Evolutionary conservation across 345 rosid species (phyloP), one percentile per base, ranked within the genome.

Genomic region (Linum tenue): DNA sequence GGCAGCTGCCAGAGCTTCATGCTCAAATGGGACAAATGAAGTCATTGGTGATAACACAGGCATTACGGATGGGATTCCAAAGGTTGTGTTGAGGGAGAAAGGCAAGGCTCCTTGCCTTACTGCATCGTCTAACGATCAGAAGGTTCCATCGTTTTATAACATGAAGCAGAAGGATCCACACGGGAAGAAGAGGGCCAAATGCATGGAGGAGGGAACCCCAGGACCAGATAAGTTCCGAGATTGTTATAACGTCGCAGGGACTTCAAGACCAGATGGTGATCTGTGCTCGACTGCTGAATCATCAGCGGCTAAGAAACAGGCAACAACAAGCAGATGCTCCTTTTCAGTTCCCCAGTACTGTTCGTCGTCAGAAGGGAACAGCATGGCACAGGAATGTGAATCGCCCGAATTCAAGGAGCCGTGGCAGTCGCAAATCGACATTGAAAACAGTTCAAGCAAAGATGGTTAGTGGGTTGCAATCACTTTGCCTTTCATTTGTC

Each of bases 281-380:
- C 61, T 76, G 68, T 82, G 84, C 75, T 89, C 96, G 2, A 84
- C 95, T 2, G 95, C 92, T 12, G 91, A 92, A 67, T 87, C 98
- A 63, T 84, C 88, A 3, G 75, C 86, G 8, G 59, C 75, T 40
- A 78, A 78, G 72, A 78, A 80, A 76, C 85, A 71, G 74, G 61
- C 73, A 44, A 48, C 53, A 48, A 81, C 72, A 15, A 74, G 84
- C 69, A 67, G 55, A 59, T 67, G 60, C 71, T 81, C 86, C 31
- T 83, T 84, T 75, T 80, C 86, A 43, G 90, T 82, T 65, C 95
- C 95, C 11, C 89, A 82, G 12, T 81, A 70, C 55, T 72, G 73
- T 55, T 78, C 95, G 31, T 67, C 79, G 41, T 80, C 84, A 7
- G 87, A 77, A 55, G 76, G 78, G 65, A 77, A 71, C 53, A 48